Evolutionary conservation across 306 rosid genomes (phyloP).

Genomic region (Malus fusca): DNA sequence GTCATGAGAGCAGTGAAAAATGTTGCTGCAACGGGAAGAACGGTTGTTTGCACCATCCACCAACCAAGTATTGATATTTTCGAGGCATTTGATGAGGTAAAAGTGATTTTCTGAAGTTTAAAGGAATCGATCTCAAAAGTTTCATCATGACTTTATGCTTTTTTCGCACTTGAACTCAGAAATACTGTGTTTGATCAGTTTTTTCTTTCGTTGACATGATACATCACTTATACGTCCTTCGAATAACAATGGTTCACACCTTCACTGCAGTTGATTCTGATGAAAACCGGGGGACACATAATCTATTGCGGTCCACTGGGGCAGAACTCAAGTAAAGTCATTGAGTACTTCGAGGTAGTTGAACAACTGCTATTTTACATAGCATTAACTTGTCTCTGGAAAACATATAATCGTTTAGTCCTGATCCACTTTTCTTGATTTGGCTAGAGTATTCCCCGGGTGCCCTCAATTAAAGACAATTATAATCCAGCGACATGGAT

Average conservation of each 20-base stretch:
- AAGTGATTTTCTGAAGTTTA: not conserved
- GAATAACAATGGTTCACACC: slow-evolving; percentile 2
- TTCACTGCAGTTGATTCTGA: slow-evolving; percentile 60
- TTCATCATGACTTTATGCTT: not conserved
- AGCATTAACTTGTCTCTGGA: not conserved
- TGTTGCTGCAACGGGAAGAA: slow-evolving; percentile 65
- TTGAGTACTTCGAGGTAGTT: slow-evolving; percentile 64
- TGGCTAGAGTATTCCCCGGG: slow-evolving; percentile 52
- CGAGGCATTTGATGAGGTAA: slow-evolving; percentile 82
- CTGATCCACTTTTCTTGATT: slow-evolving; percentile 8
- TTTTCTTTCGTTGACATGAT: not conserved
- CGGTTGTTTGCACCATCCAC: slow-evolving; percentile 73
- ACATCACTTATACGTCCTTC: not conserved
- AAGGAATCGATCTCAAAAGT: not conserved
- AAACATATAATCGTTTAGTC: not conserved
- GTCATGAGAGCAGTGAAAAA: slow-evolving; percentile 85
- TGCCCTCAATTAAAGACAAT: slow-evolving; percentile 51
- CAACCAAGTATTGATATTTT: slow-evolving; percentile 80
- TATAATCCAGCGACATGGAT: slow-evolving; percentile 76
- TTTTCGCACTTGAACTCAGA: not conserved
- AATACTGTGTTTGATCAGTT: not conserved
- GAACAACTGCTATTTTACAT: not conserved
- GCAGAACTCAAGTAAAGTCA: slow-evolving; percentile 47
- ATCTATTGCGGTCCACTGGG: slow-evolving; percentile 59
- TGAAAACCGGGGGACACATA: slow-evolving; percentile 68